A percentile compares a stretch with the other conserved stretches of the same genome.
These are phyloP conservation scores for Hanseniaspora guilliermondii DNA, from an alignment of 805 yeast genomes.

Conservation along the genomic window DNA sequence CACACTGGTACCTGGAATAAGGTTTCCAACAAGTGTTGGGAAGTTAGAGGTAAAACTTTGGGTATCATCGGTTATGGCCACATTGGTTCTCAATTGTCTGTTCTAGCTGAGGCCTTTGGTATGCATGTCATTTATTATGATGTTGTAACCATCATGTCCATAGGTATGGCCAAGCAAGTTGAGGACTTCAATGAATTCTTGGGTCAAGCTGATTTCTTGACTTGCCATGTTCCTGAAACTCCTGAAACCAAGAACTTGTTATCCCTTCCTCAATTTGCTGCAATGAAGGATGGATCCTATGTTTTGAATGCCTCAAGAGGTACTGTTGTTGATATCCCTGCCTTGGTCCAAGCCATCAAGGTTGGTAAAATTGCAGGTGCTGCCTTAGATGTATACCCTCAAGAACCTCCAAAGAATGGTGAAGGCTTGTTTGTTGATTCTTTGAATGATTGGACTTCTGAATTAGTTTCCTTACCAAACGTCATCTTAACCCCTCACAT, in stretches of 20 bases:
- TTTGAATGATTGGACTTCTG: conserved; percentile 73
- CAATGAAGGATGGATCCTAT: conserved; percentile 93
- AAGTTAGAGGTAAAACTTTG: conserved; percentile 93
- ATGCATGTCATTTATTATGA: conserved; percentile 93
- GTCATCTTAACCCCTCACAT: conserved; percentile 92
- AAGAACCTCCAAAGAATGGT: conserved; percentile 96
- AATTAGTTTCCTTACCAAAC: conserved; percentile 69
- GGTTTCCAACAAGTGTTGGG: conserved; percentile 93
- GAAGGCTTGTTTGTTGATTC: conserved; percentile 58
- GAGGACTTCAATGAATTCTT: conserved; percentile 72
- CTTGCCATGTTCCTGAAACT: conserved; percentile 90
- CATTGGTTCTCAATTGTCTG: conserved; percentile 93
- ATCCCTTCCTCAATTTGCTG: conserved; percentile 80
- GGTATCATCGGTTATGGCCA: conserved; percentile 98
- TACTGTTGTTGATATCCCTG: conserved; percentile 92
- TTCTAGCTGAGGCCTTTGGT: conserved; percentile 94
- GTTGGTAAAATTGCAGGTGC: conserved; percentile 93
- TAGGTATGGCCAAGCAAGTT: conserved; percentile 94
- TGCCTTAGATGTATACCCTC: conserved; percentile 90
- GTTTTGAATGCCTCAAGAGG: conserved; percentile 95
- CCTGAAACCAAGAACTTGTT: conserved; percentile 84
- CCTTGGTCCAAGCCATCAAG: conserved; percentile 81
- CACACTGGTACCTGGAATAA: conserved; percentile 98
- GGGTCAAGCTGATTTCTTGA: conserved; percentile 70
- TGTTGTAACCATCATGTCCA: conserved; percentile 80